Evolutionary conservation across 2,329 filamentous ascomycete species (phyloP).

Genomic region (Knufia fluminis): DNA sequence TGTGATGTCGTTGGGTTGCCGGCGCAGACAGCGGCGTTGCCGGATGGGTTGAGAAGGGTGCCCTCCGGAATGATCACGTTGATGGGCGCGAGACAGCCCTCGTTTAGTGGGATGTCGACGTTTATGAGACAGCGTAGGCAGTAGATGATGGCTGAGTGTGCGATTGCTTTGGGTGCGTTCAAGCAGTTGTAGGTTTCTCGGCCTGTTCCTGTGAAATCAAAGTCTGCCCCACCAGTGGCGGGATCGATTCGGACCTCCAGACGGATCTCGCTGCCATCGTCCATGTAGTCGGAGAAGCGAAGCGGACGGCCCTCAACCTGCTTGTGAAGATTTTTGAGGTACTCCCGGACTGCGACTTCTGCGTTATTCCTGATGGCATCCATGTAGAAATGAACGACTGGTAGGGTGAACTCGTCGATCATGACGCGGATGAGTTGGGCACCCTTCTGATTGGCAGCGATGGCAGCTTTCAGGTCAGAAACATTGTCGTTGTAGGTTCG

Average conservation of each 20-base stretch:
- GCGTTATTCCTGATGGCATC: constrained; percentile 71
- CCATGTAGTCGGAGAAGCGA: constrained; percentile 71
- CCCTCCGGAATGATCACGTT: constrained; percentile 62
- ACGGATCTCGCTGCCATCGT: constrained; percentile 70
- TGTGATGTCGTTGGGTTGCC: constrained; percentile 74
- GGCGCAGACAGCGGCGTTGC: constrained; percentile 70
- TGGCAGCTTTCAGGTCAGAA: constrained; percentile 77
- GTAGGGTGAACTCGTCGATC: constrained; percentile 70
- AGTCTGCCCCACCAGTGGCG: constrained; percentile 64
- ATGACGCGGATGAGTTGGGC: constrained; percentile 66
- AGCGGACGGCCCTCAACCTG: constrained; percentile 63
- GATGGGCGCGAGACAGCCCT: constrained; percentile 72
- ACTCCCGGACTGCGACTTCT: constrained; percentile 61
- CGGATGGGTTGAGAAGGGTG: constrained; percentile 64
- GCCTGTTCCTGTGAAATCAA: constrained; percentile 70
- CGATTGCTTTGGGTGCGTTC: constrained; percentile 74
- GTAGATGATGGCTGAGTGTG: constrained; percentile 78
- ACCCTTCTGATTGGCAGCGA: constrained; percentile 78
- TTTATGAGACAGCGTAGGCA: constrained; percentile 70
- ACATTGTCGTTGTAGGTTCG: constrained; percentile 73
- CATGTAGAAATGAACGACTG: constrained; percentile 77
- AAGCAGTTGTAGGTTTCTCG: constrained; percentile 71
- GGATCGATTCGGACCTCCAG: constrained; percentile 67
- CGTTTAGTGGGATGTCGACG: constrained; percentile 76
- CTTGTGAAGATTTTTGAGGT: constrained; percentile 62